A percentile compares a stretch with the other conserved stretches of the same genome.
Evolutionary conservation across 2,329 filamentous ascomycete genomes (phyloP).

Genomic region (Rugonectria rugulosa): DNA sequence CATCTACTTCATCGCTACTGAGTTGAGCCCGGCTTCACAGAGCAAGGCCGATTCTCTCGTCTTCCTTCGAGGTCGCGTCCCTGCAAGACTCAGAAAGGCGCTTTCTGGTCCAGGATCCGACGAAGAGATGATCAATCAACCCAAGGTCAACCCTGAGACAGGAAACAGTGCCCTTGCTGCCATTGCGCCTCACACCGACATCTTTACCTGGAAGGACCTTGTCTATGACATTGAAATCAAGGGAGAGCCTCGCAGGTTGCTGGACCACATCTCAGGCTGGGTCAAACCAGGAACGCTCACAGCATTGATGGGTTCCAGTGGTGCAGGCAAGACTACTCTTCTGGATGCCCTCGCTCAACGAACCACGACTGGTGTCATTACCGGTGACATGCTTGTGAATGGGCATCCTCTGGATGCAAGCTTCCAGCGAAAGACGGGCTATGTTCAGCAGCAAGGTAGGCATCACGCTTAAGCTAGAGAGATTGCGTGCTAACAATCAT

Average conservation of each 20-base stretch:
- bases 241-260: conserved; percentile 70
- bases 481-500: not conserved
- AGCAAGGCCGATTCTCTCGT: conserved; percentile 75
- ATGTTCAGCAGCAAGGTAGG: conserved; percentile 70
- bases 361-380: conserved; percentile 67
- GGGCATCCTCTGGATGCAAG: conserved; percentile 62
- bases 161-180: too few relatives aligned
- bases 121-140: conserved; percentile 21
- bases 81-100: conserved; percentile 44
- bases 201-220: conserved; percentile 83
- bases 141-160: conserved; percentile 39
- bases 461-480: not conserved
- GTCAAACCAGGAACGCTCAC: conserved; percentile 89
- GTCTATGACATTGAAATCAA: conserved; percentile 79
- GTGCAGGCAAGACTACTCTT: conserved; percentile 54
- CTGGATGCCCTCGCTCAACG: conserved; percentile 55
- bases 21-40: conserved; percentile 68
- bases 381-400: conserved; percentile 72
- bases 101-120: conserved; percentile 35
- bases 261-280: conserved; percentile 86
- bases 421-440: conserved; percentile 72
- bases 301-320: conserved; percentile 73
- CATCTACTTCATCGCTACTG: conserved; percentile 69
- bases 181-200: conserved; percentile 56
- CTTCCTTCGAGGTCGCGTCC: conserved; percentile 65